Base-by-base conservation (phyloP, 2,329 filamentous ascomycete genomes). In the Colletotrichum kahawae region DNA sequence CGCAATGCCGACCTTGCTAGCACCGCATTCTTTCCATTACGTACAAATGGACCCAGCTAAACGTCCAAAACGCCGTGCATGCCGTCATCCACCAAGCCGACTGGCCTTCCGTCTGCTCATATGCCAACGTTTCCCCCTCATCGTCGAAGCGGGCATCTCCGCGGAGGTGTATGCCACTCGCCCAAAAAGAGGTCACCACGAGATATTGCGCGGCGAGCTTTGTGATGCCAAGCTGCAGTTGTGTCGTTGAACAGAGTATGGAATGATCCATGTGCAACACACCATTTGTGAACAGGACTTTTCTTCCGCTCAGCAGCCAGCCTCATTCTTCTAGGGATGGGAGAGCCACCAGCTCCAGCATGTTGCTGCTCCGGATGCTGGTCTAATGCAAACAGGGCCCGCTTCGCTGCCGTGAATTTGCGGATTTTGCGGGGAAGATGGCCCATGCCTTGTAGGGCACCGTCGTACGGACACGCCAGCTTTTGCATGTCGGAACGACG, bases 11-110 rank as follows among this genome's bases (percentile, higher is more conserved):
- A 64, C 65, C 65, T 70, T 27, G 51, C 62, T 64, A 74, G 74
- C 65, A 70, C 54, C 65, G 70, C 70, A 74, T 74, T 74, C 69
- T 76, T 75, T 51, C 43, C 59, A 77, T 77, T 77, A 77, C 75
- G 75, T 77, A 77, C 75, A 77, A 77, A 76, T 60, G 59, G 67
- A 75, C 59, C 67, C 67, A 64, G 57, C 27, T 24, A 33, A 57
- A 48, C 57, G 43, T 70, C 64, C n/a, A 68, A 38, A 66, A 43
- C 16, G 59, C 38, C 65, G 34, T 54, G 63, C 59, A 77, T 77
- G 72, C 68, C 75, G 75, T 73, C 72, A 71, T 66, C 64, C 36
- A 76, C 36, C 74, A 54, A 57, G 38, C 59, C 34, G 36, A 57
- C 65, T 73, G 63, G 64, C 48, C 34, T 72, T 16, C 64, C 16